These are phyloP conservation scores for Acrocalymma vagum DNA, from an alignment of 2,329 filamentous ascomycete species.

Conservation along the genomic window DNA sequence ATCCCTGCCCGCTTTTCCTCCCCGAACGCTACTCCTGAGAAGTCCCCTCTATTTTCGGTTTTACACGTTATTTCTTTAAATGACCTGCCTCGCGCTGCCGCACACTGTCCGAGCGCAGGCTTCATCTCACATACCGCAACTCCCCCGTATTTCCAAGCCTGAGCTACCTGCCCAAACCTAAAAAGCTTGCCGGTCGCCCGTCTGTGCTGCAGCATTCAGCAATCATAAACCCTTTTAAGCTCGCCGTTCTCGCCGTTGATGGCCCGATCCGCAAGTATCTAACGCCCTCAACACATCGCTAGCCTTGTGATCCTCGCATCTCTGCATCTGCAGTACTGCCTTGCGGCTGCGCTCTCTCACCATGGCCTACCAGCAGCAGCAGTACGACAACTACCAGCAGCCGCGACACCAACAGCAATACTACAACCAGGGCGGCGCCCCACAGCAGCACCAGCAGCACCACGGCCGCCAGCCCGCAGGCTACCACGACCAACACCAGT, in stretches of 20 bases:
- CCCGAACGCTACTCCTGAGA: no score
- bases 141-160: no score
- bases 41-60: no score
- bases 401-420: conserved; percentile 44
- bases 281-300: conserved; percentile 22
- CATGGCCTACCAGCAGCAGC: conserved; percentile 53
- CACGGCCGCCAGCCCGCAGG: conserved; percentile 36
- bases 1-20: no score
- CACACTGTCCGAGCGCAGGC: no score
- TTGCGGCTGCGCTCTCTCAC: conserved; percentile 22
- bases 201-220: no score
- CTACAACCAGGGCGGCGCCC: conserved; percentile 31
- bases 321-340: conserved; percentile 21
- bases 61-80: no score
- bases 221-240: conserved; percentile 21
- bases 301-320: conserved; percentile 27
- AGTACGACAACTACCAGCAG: conserved; percentile 44
- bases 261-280: conserved; percentile 24
- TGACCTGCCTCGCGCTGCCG: no score
- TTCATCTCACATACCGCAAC: no score
- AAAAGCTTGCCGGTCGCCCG: no score
- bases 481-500: conserved; percentile 39
- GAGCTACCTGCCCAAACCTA: no score
- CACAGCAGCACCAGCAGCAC: conserved; percentile 21
- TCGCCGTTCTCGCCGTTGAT: conserved; percentile 25